Percentiles rank a stretch among this genome's conserved stretches.
phyloP scores from a whole-genome alignment of 352 stramenopile genomes.

The Thalassiosira hispida region DNA sequence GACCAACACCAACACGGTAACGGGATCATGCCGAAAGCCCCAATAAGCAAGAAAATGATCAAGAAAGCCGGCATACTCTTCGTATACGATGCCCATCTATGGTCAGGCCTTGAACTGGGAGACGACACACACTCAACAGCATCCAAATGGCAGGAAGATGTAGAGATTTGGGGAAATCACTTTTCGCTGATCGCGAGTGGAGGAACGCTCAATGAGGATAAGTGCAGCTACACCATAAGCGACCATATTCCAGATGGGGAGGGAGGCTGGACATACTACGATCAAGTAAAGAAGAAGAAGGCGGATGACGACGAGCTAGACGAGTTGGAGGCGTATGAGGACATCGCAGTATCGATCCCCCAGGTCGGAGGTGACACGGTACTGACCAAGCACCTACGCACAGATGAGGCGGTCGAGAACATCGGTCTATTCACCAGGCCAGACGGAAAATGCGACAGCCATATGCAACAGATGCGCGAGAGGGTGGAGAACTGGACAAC shows the following conservation, averaged over 20 bases:
- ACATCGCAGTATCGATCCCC: not conserved
- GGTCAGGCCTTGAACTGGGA: not conserved
- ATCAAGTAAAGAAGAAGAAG: not conserved
- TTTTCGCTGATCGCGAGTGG: not conserved
- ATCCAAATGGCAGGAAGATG: not conserved
- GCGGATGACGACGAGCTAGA: not conserved
- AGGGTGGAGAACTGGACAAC: conserved; percentile 3
- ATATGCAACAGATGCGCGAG: not conserved
- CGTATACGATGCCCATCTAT: conserved; percentile 6
- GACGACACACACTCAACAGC: not conserved
- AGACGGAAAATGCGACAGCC: not conserved
- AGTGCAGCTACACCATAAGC: not conserved
- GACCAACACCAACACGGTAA: not conserved
- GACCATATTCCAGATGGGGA: not conserved
- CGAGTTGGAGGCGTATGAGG: not conserved
- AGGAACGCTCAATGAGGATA: not conserved
- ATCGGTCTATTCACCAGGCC: not conserved
- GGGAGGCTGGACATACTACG: not conserved
- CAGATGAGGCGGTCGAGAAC: not conserved
- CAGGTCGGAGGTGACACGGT: not conserved
- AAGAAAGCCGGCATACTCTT: not conserved
- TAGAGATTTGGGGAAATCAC: not conserved
- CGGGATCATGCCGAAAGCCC: not conserved
- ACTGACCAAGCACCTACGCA: not conserved
- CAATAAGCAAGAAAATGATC: not conserved